These are phyloP conservation scores for Ploettnerulaceae sp. DNA, from an alignment of 2,329 filamentous ascomycete species.

Conservation along the genomic window DNA sequence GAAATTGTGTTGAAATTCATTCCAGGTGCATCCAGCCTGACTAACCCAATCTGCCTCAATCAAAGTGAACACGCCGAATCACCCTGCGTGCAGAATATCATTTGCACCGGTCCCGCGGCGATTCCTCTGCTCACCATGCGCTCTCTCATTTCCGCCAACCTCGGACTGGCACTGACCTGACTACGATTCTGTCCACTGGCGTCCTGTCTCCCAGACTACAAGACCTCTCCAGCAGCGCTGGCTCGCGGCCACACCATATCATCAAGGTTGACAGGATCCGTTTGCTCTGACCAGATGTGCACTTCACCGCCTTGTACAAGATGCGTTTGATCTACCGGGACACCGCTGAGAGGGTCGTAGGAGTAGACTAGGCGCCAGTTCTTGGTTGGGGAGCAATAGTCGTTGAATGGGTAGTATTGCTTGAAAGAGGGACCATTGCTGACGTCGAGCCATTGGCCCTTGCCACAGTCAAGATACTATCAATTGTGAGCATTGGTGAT, in stretches of 20 bases:
- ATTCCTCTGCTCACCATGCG: conserved; percentile 66
- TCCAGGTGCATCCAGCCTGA: background rate
- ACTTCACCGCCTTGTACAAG: conserved; percentile 78
- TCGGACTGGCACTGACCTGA: conserved; percentile 62
- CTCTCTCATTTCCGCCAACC: conserved; percentile 73
- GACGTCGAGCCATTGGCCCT: conserved; percentile 75
- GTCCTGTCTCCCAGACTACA: conserved; percentile 73
- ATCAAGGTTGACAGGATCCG: conserved; percentile 74
- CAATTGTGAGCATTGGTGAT: conserved; percentile 17
- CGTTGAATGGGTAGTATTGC: conserved; percentile 62
- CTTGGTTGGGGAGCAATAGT: conserved; percentile 78
- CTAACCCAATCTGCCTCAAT: background rate
- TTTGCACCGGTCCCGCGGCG: conserved; percentile 59
- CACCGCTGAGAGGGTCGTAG: conserved; percentile 65
- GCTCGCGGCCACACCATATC: conserved; percentile 72
- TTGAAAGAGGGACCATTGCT: conserved; percentile 49
- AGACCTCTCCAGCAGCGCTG: conserved; percentile 68
- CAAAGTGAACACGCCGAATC: conserved; percentile 41
- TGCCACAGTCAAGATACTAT: conserved; percentile 78
- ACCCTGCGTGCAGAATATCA: conserved; percentile 67
- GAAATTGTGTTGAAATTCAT: too few relatives aligned
- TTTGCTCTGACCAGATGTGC: conserved; percentile 75
- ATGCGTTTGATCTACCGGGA: conserved; percentile 56
- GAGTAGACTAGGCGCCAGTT: conserved; percentile 79
- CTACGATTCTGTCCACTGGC: conserved; percentile 62